These are phyloP conservation scores for Entomortierella parvispora DNA, from an alignment of 192 early-diverging fungal species.

Conservation along the genomic window DNA sequence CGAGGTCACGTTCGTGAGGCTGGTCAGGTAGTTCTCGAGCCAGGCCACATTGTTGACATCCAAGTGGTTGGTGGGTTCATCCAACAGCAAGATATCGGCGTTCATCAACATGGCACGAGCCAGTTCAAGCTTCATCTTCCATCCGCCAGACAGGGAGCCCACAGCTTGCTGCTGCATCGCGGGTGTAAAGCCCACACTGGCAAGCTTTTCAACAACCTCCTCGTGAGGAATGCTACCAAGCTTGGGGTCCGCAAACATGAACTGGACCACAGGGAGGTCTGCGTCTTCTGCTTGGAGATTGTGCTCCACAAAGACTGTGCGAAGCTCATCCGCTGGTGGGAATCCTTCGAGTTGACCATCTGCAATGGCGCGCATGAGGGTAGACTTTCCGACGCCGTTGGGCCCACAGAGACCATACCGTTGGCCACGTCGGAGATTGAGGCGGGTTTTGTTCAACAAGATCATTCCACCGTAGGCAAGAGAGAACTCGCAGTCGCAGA, in stretches of 20 bases:
- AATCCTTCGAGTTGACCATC: conserved; percentile 86
- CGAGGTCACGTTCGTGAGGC: conserved; percentile 78
- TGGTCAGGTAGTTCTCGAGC: conserved; percentile 77
- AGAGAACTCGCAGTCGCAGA: conserved; percentile 85
- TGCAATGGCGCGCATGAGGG: conserved; percentile 88
- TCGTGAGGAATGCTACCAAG: conserved; percentile 64
- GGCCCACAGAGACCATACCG: conserved; percentile 85
- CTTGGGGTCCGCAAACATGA: conserved; percentile 68
- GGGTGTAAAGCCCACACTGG: conserved; percentile 73
- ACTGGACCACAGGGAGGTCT: conserved; percentile 76
- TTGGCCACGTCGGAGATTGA: conserved; percentile 75
- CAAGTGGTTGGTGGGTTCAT: conserved; percentile 90
- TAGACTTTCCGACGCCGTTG: conserved; percentile 88
- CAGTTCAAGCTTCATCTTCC: conserved; percentile 92
- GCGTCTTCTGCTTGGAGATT: conserved; percentile 77
- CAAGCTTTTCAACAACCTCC: conserved; percentile 58
- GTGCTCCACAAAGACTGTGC: conserved; percentile 86
- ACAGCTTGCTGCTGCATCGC: conserved; percentile 70
- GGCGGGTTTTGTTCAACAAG: conserved; percentile 72
- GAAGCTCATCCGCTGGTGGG: conserved; percentile 77
- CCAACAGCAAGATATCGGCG: conserved; percentile 84
- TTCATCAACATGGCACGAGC: conserved; percentile 88
- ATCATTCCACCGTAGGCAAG: conserved; percentile 87
- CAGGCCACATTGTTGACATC: conserved; percentile 70
- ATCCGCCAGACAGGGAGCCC: conserved; percentile 83